Evolutionary conservation across 2,329 filamentous ascomycete genomes (phyloP).

Genomic region (Ceratocystis variospora): DNA sequence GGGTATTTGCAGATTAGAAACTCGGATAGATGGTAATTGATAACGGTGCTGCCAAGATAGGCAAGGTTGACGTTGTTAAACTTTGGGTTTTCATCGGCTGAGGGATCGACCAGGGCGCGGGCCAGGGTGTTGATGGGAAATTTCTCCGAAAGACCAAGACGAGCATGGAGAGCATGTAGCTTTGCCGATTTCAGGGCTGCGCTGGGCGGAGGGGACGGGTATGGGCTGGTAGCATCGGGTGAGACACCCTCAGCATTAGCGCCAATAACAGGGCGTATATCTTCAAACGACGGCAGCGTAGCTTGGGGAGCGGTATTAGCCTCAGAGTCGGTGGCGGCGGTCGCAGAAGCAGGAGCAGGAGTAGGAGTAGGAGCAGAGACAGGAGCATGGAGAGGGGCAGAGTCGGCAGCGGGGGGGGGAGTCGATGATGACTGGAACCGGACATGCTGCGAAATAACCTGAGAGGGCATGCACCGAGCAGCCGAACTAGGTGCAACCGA

Average conservation of each 20-base stretch:
- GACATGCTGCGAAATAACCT: constrained; percentile 16
- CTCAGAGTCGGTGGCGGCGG: constrained; percentile 13
- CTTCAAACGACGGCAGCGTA: constrained; percentile 15
- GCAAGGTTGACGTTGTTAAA: constrained; percentile 86
- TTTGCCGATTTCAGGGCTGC: constrained; percentile 64
- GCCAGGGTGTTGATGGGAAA: constrained; percentile 78
- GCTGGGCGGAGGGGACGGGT: constrained; percentile 59
- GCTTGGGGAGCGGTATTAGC: constrained; percentile 12
- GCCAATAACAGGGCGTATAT: constrained; percentile 20
- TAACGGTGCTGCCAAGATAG: constrained; percentile 65
- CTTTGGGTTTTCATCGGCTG: constrained; percentile 61
- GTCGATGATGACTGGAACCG: constrained; percentile 28
- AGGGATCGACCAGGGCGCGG: constrained; percentile 69
- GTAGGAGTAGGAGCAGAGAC: constrained; percentile 22
- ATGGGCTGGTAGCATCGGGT: constrained; percentile 27
- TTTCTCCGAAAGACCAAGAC: constrained; percentile 66
- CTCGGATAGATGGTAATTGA: constrained; percentile 82
- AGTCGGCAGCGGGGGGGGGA: constrained; percentile 22
- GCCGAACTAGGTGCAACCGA: constrained; percentile 13
- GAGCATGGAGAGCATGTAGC: constrained; percentile 81
- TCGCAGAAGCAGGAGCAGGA: constrained; percentile 20
- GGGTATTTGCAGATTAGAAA: constrained; percentile 80
- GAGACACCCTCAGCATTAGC: constrained; percentile 25
- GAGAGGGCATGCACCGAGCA: constrained; percentile 8
- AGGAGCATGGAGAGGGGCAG: constrained; percentile 20